A percentile compares a stretch with the other conserved stretches of the same genome.
phyloP scores from a whole-genome alignment of 371 early-diverging fungal species.

The Paramicrosporidium saccamoebae region DNA sequence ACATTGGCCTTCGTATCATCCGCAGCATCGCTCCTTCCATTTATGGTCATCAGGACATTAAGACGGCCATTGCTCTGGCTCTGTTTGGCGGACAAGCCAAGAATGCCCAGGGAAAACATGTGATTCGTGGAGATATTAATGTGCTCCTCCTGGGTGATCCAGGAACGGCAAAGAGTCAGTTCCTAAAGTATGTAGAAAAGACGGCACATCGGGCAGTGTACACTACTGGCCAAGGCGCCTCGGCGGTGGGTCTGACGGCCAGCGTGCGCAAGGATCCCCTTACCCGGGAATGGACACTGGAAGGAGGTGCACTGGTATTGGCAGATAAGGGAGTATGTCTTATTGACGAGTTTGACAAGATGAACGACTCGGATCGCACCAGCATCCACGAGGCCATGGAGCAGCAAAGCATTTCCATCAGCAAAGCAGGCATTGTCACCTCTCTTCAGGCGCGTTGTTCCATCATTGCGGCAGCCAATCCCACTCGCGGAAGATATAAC shows the following conservation, averaged over 20 bases:
- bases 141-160: constrained; percentile 96
- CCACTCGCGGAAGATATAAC: constrained; percentile 87
- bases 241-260: constrained; percentile 97
- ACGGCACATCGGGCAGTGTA: constrained; percentile 86
- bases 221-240: constrained; percentile 97
- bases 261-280: constrained; percentile 85
- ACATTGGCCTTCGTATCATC: constrained; percentile 54
- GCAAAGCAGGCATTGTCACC: constrained; percentile 94
- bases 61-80: constrained; percentile 74
- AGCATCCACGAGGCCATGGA: constrained; percentile 99
- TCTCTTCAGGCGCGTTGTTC: constrained; percentile 84
- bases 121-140: constrained; percentile 95
- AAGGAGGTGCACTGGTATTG: constrained; percentile 96
- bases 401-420: constrained; percentile 92
- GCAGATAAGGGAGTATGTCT: constrained; percentile 92
- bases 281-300: constrained; percentile 93
- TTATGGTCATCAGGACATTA: constrained; percentile 93
- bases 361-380: constrained; percentile 83
- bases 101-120: constrained; percentile 60
- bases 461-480: constrained; percentile 95
- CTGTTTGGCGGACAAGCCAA: constrained; percentile 94
- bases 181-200: constrained; percentile 87
- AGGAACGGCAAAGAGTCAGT: constrained; percentile 96
- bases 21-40: constrained; percentile 94
- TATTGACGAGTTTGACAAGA: constrained; percentile 99